Conservation (phyloP, 2,329 filamentous ascomycete genomes). For the Pyricularia pennisetigena region DNA sequence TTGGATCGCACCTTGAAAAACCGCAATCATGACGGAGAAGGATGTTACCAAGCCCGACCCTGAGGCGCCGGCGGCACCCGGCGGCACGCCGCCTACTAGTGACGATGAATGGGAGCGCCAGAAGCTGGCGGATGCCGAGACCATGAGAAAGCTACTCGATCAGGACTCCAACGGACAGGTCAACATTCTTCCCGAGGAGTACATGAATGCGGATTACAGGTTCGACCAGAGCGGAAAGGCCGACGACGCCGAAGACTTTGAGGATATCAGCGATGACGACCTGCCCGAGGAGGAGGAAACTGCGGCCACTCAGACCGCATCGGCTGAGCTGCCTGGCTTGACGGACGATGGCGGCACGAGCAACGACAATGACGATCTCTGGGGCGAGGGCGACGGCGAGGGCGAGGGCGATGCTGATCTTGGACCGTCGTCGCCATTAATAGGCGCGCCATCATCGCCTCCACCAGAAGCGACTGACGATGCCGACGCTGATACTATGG, state of each 20-base stretch:
- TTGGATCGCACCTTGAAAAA: background rate
- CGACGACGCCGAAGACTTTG: conserved; percentile 80
- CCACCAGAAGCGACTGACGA: background rate
- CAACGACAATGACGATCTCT: conserved; percentile 56
- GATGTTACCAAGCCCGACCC: background rate
- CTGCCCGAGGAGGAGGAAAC: conserved; percentile 68
- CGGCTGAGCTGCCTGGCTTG: conserved; percentile 37
- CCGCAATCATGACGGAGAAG: background rate
- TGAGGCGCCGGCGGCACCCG: background rate
- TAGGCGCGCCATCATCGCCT: conserved; percentile 3
- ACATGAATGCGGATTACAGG: conserved; percentile 11
- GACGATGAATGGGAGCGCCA: conserved; percentile 3
- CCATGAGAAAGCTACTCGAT: background rate
- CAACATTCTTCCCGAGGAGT: conserved; percentile 1
- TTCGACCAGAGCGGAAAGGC: conserved; percentile 70
- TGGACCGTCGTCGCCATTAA: conserved; percentile 9
- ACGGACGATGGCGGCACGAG: conserved; percentile 52
- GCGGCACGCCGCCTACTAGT: background rate
- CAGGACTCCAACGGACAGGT: background rate
- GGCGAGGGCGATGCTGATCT: conserved; percentile 16
- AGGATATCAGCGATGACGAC: conserved; percentile 91
- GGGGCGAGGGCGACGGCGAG: conserved; percentile 51
- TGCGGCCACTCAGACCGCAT: conserved; percentile 12
- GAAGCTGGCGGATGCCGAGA: background rate
- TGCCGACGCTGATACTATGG: background rate